Evolutionary conservation across 768 basidiomycete genomes (phyloP), one percentile per base, ranked within the genome.

Genomic region (Neoboletus magnificus): DNA sequence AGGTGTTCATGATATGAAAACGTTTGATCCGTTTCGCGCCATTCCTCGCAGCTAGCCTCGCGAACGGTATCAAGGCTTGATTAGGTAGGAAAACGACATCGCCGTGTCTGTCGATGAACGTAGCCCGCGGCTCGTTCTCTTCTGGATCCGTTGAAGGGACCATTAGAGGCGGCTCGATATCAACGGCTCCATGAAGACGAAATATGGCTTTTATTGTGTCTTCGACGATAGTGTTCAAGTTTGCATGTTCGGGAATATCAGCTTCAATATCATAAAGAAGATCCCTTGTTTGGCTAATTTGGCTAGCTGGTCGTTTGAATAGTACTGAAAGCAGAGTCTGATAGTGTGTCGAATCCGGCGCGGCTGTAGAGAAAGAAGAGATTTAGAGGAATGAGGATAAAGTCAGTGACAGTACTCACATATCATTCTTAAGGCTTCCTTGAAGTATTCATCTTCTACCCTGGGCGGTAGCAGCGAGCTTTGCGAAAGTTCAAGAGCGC

Each of bases 381-480:
- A 27, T 18, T 56, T 45, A 50, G 40, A 47, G 2, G 4, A 18
- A 16, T 15, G 20, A 1, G 29, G 25, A 39, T 35, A 10, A 23
- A 25, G 16, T 29, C 27, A 22, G 16, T 16, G 1, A 15, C 27
- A 41, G 15, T 32, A 63, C 84, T 48, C 60, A 87, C 89, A 81
- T 79, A 95, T 91, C 73, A 87, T 79, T 50, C 78, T 78, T 54
- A 89, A 73, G 12, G 91, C 88, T 58, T 85, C 84, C 67, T 85
- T 91, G 74, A 93, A 91, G 67, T 89, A 87, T 62, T 93, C 91
- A 49, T 93, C 89, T 69, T 93, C 91, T 33, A 95, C 67, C 53
- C 82, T 78, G 1, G 82, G 79, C 3, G 93, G 94, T 27, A 96
- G 69, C 45, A 95, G 67, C 3, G 83, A 75, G 56, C 89, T 93